Conservation (phyloP, 345 rosid species). For the Stellera chamaejasme region DNA sequence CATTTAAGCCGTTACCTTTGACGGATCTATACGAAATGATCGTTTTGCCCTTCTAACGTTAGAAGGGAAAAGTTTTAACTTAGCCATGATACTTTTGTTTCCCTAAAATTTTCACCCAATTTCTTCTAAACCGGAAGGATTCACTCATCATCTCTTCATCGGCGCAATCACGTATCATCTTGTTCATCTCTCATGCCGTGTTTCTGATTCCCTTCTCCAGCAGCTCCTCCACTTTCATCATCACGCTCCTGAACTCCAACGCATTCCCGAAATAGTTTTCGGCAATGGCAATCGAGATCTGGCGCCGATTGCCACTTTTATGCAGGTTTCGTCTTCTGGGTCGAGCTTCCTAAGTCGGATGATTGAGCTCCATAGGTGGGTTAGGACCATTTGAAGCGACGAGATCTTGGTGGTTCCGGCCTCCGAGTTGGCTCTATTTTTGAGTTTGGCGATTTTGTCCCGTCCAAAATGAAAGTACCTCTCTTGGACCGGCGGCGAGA, state of each 20-base stretch:
- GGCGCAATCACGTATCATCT: too few relatives aligned
- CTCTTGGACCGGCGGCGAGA: constrained; percentile 10
- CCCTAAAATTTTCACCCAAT: too few relatives aligned
- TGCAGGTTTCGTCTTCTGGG: constrained; percentile 9
- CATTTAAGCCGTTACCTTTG: too few relatives aligned
- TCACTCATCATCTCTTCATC: too few relatives aligned
- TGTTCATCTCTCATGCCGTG: too few relatives aligned
- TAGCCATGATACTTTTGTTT: too few relatives aligned
- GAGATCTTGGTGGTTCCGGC: constrained; percentile 20
- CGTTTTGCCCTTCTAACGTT: too few relatives aligned
- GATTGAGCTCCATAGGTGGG: constrained; percentile 29
- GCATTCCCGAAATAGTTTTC: constrained; percentile 31
- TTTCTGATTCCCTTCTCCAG: constrained; percentile 13
- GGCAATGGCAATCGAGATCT: constrained; percentile 27
- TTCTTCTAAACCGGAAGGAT: too few relatives aligned
- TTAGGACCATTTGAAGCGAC: constrained; percentile 31
- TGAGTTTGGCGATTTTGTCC: constrained; percentile 24
- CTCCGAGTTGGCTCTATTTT: constrained; percentile 32
- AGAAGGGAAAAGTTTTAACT: too few relatives aligned
- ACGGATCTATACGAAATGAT: too few relatives aligned
- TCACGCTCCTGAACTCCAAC: background rate
- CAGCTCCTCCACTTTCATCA: constrained; percentile 14
- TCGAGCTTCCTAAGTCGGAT: constrained; percentile 4
- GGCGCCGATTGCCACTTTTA: background rate
- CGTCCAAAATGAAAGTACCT: constrained; percentile 23